phyloP scores from a whole-genome alignment of 2,329 filamentous ascomycete species.

The Akanthomyces muscarius region DNA sequence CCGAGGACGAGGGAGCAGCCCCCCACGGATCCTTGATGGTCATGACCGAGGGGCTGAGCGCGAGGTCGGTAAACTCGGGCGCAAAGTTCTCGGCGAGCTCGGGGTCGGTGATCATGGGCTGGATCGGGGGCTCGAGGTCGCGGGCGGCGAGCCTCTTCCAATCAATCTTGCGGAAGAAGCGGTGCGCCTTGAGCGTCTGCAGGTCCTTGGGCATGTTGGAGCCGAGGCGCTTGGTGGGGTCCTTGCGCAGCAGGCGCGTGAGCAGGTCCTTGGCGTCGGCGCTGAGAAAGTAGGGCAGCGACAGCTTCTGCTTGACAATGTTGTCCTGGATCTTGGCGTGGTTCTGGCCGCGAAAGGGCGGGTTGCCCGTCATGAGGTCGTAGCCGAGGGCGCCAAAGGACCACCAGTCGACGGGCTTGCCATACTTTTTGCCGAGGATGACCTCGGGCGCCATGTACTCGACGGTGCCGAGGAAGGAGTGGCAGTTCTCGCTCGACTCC shows the following conservation, averaged over 20 bases:
- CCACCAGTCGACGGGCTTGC: slow-evolving; percentile 98
- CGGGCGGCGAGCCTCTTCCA: slow-evolving; percentile 82
- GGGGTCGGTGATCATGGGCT: slow-evolving; percentile 90
- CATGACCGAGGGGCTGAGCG: slow-evolving; percentile 65
- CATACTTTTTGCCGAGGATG: slow-evolving; percentile 81
- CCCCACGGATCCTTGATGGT: slow-evolving; percentile 38
- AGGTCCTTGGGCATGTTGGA: slow-evolving; percentile 87
- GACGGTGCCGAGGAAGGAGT: slow-evolving; percentile 88
- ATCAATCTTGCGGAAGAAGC: slow-evolving; percentile 96
- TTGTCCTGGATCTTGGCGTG: slow-evolving; percentile 94
- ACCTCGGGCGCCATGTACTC: slow-evolving; percentile 99
- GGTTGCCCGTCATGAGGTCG: slow-evolving; percentile 87
- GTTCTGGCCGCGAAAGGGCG: slow-evolving; percentile 87
- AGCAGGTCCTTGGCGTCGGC: slow-evolving; percentile 92
- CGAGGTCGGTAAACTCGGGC: slow-evolving; percentile 81
- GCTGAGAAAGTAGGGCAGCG: slow-evolving; percentile 84
- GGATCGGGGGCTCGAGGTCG: slow-evolving; percentile 83
- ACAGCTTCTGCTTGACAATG: slow-evolving; percentile 88
- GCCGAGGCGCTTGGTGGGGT: slow-evolving; percentile 85
- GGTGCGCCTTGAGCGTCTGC: slow-evolving; percentile 78
- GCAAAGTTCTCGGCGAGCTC: slow-evolving; percentile 96
- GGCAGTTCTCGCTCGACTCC: slow-evolving; percentile 62
- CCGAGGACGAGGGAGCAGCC: slow-evolving; percentile 25
- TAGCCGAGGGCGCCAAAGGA: slow-evolving; percentile 89
- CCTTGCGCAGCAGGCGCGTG: slow-evolving; percentile 83